Base-by-base conservation (phyloP, 495 filamentous ascomycete genomes). In the Hypoxylon fuscum region DNA sequence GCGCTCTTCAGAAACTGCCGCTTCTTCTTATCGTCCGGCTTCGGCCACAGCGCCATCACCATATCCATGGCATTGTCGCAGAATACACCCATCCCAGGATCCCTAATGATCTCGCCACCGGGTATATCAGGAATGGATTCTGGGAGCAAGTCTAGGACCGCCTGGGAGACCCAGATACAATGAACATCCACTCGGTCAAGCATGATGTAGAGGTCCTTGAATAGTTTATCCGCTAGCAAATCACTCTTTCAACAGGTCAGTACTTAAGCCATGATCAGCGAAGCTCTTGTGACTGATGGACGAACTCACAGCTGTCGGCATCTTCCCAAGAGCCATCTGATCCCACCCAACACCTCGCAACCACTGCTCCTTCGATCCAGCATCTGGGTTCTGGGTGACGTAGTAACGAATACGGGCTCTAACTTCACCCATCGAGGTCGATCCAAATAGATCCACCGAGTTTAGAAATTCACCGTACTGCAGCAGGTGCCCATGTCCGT, bases 51-150 rank as follows among this genome's bases (percentile, higher is more conserved):
- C 8, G 72, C 68, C 41, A 74, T 71, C 14, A 87, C 78, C 18
- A 87, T 72, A 47, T 87, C 85, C 79, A 88, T 87, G 1, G 85
- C 85, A 68, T 88, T 88, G 66, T 89, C 86, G 63, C 87, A 89
- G 66, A 88, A 88, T 8, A 89, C 86, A n/a, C 87, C 86, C 64
- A 74, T 76, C 1, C 85, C 84, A 0, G 86, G 85, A 3, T 76
- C 66, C 12, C 76, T 74, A 8, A 85, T 68, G 14, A 88, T 77
- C 40, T 87, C 81, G 0, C 87, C 87, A 1, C 87, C 86, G 1
- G 85, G 82, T 10, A 85, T 66, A 41, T 81, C 71, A 9, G 82
- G 82, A 2, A 85, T 55, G 2, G 81, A 77, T 4, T 67, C 58
- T 0, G 84, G 79, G 1, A 88, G 76, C 1, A 88, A 70, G 27